Evolutionary conservation across 2,329 filamentous ascomycete species (phyloP), one percentile per base, ranked within the genome.

Genomic region (Colletotrichum graminicola): DNA sequence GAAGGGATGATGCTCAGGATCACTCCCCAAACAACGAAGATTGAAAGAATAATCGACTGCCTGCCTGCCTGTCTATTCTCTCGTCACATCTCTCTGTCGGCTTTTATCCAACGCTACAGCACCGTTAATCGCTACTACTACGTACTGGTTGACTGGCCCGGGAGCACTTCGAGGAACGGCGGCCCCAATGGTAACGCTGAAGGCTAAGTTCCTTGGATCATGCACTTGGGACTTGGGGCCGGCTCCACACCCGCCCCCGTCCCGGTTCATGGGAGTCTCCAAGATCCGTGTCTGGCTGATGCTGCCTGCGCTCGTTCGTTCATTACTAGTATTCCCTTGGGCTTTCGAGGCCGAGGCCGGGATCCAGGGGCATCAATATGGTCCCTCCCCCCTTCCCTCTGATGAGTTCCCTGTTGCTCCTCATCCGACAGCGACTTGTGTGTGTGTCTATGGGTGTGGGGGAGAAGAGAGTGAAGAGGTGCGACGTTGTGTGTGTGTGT

Each of bases 191-290:
- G 65, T 63, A 71, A 71, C 68, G 64, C 69, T 60, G 69, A 69
- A 69, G 68, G 66, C 68, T 64, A 66, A 71, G 60, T 71, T 63
- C 52, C 65, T 69, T 69, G 66, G 65, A 59, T 68, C 69, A 72
- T 69, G 65, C 69, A 71, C 61, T 63, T 68, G 52, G 64, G 43
- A 52, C 51, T 63, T 68, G 52, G 64, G 43, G 45, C 51, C 65
- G 52, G 66, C 65, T 68, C 68, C 68, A 72, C 69, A 63, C 54
- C 47, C 60, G 65, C 62, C 69, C 65, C 65, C 57, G 64, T 68
- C 59, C 68, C 64, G 59, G 64, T 54, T 39, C 43, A 57, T 67
- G 64, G 45, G 11, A 67, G 51, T 67, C 63, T 67, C 63, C 67
- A 62, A 62, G 47, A 41, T 69, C 60, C 34, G 54, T 69, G 60